phyloP scores from a whole-genome alignment of 1,284 basidiomycete genomes.

The Albatrellus sp. region DNA sequence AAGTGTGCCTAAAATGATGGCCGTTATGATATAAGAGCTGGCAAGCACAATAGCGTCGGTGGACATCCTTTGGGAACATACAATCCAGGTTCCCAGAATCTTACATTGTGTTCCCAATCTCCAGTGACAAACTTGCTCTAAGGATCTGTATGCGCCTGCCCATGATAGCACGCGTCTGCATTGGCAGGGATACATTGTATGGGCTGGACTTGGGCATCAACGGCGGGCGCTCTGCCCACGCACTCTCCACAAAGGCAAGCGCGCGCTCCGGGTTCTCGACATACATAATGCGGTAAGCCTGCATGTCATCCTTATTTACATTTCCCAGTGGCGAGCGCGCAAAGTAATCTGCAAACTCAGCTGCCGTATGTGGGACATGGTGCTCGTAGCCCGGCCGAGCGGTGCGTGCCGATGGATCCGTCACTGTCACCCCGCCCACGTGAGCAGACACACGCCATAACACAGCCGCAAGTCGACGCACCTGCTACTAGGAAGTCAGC shows the following conservation, averaged over 20 bases:
- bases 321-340: slow-evolving; percentile 24
- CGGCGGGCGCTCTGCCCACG: slow-evolving; percentile 34
- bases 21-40: slow-evolving; percentile 47
- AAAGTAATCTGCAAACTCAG: slow-evolving; percentile 39
- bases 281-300: slow-evolving; percentile 26
- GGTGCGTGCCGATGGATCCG: slow-evolving; percentile 18
- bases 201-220: slow-evolving; percentile 18
- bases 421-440: too few relatives aligned
- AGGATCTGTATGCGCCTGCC: slow-evolving; percentile 56
- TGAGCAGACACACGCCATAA: background rate
- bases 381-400: slow-evolving; percentile 14
- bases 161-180: slow-evolving; percentile 63
- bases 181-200: slow-evolving; percentile 20
- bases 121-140: slow-evolving; percentile 45
- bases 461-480: slow-evolving; percentile 11
- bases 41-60: background rate
- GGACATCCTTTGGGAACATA: slow-evolving; percentile 6
- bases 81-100: slow-evolving; percentile 19
- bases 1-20: slow-evolving; percentile 64
- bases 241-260: slow-evolving; percentile 33
- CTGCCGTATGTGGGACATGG: slow-evolving; percentile 34
- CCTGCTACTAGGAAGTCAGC: slow-evolving; percentile 45
- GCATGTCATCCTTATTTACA: slow-evolving; percentile 33
- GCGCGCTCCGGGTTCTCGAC: slow-evolving; percentile 18
- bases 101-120: slow-evolving; percentile 25